A percentile compares a stretch with the other conserved stretches of the same genome.
These are phyloP conservation scores for Rhizopogon vesiculosus DNA, from an alignment of 768 basidiomycete genomes.

Conservation along the genomic window DNA sequence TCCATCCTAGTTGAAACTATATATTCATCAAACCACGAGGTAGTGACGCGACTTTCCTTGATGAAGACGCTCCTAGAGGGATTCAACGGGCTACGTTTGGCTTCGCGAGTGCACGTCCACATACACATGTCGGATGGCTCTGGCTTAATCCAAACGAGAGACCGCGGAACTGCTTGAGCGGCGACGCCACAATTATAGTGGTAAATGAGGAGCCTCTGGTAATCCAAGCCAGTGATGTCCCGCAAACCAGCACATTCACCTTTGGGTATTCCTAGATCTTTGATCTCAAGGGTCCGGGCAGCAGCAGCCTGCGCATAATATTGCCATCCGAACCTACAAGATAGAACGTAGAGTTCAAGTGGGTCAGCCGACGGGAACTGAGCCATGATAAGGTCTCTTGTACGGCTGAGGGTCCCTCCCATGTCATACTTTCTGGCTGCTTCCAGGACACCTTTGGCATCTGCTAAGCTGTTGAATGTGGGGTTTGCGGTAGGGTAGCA, in stretches of 20 bases:
- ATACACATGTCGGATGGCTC: background rate
- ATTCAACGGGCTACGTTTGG: background rate
- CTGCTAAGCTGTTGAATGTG: conserved; percentile 5
- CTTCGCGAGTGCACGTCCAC: background rate
- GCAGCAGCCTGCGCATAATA: conserved; percentile 19
- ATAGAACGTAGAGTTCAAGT: conserved; percentile 23
- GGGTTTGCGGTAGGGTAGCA: conserved; percentile 29
- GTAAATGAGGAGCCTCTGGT: conserved; percentile 38
- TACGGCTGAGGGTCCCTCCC: conserved; percentile 12
- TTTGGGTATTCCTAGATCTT: background rate
- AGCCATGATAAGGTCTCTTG: conserved; percentile 10
- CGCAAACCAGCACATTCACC: conserved; percentile 33
- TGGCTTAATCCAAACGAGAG: background rate
- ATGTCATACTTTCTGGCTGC: conserved; percentile 22
- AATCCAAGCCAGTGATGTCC: conserved; percentile 35
- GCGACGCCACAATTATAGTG: conserved; percentile 31
- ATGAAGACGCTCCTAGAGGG: too few relatives aligned
- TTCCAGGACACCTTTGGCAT: conserved; percentile 9
- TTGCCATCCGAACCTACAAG: conserved; percentile 15
- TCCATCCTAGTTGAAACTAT: background rate
- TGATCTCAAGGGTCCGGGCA: conserved; percentile 11
- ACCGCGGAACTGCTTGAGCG: background rate
- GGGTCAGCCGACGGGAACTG: conserved; percentile 9
- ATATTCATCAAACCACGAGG: conserved; percentile 1
- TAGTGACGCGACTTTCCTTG: background rate